A percentile compares a stretch with the other conserved stretches of the same genome.
Evolutionary conservation across 106 monocot genomes (phyloP).

Genomic region (Narthecium ossifragum): DNA sequence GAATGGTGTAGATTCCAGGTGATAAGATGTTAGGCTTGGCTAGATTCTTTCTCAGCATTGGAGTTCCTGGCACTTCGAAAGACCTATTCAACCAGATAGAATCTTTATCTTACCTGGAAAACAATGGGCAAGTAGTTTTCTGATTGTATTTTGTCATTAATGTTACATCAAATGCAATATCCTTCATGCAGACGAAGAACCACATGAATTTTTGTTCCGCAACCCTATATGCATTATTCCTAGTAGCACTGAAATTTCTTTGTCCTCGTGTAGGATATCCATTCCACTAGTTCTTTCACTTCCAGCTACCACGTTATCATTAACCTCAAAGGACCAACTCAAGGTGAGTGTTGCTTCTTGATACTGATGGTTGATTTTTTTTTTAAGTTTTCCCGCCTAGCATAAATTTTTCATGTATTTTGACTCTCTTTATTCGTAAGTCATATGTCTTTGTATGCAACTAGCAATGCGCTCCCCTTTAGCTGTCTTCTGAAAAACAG

Average conservation of each 20-base stretch:
- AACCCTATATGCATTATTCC: too few species aligned
- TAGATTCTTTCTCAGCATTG: conserved; percentile 76
- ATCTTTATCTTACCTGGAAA: conserved; percentile 73
- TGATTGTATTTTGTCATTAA: too few species aligned
- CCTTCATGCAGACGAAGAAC: too few species aligned
- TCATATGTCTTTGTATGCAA: too few species aligned
- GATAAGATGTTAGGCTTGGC: conserved; percentile 86
- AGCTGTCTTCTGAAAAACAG: too few species aligned
- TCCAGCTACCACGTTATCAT: conserved; percentile 74
- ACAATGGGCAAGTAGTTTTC: conserved; percentile 60
- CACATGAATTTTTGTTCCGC: too few species aligned
- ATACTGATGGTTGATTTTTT: too few species aligned
- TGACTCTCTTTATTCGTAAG: too few species aligned
- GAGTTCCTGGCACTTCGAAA: conserved; percentile 76
- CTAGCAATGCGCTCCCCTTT: too few species aligned
- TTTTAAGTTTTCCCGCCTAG: too few species aligned
- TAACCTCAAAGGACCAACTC: conserved; percentile 72
- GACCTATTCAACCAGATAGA: conserved; percentile 88
- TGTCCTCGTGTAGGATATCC: conserved; percentile 37
- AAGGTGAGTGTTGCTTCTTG: conserved; percentile 68
- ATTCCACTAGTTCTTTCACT: conserved; percentile 91
- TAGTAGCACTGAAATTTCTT: background rate
- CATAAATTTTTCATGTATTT: too few species aligned
- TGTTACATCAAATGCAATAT: too few species aligned
- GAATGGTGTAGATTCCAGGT: conserved; percentile 59